A percentile compares a stretch with the other conserved stretches of the same genome.
Evolutionary conservation across 1,284 basidiomycete species (phyloP).

Genomic region (Apiotrichum domesticum): DNA sequence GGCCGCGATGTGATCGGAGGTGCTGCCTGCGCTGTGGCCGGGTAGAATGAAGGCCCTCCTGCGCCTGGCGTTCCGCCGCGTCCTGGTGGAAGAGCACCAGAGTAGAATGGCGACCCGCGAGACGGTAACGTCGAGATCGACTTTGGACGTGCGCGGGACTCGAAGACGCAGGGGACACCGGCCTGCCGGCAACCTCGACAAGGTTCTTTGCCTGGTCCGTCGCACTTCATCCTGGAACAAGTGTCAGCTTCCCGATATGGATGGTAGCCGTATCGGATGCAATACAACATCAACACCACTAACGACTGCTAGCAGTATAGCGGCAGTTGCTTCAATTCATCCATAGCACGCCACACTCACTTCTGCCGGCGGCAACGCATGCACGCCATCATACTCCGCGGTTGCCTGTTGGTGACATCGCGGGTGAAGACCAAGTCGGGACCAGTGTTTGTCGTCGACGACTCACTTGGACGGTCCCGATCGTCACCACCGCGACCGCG

Average conservation of each 20-base stretch:
- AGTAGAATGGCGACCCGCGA: constrained; percentile 33
- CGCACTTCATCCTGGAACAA: constrained; percentile 41
- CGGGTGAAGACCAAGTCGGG: constrained; percentile 26
- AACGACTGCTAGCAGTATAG: neutral
- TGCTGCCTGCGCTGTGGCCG: constrained; percentile 29
- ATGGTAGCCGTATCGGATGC: neutral
- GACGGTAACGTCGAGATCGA: constrained; percentile 33
- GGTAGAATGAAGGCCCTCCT: constrained; percentile 26
- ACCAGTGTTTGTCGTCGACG: neutral
- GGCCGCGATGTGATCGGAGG: constrained; percentile 34
- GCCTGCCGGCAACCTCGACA: constrained; percentile 43
- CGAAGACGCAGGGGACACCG: constrained; percentile 39
- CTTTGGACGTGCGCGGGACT: constrained; percentile 40
- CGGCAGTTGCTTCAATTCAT: too few species aligned
- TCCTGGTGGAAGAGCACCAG: constrained; percentile 17
- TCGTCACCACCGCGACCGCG: constrained; percentile 1
- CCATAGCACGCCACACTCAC: constrained; percentile 18
- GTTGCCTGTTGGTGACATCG: constrained; percentile 33
- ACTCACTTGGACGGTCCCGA: constrained; percentile 2
- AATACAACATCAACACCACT: neutral
- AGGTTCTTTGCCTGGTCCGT: constrained; percentile 38
- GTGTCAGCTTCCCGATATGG: constrained; percentile 7
- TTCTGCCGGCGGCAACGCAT: constrained; percentile 37
- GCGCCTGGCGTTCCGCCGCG: constrained; percentile 25
- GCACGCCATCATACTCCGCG: constrained; percentile 46